Conservation (phyloP, 2,329 filamentous ascomycete genomes). For the Colletotrichum plurivorum region DNA sequence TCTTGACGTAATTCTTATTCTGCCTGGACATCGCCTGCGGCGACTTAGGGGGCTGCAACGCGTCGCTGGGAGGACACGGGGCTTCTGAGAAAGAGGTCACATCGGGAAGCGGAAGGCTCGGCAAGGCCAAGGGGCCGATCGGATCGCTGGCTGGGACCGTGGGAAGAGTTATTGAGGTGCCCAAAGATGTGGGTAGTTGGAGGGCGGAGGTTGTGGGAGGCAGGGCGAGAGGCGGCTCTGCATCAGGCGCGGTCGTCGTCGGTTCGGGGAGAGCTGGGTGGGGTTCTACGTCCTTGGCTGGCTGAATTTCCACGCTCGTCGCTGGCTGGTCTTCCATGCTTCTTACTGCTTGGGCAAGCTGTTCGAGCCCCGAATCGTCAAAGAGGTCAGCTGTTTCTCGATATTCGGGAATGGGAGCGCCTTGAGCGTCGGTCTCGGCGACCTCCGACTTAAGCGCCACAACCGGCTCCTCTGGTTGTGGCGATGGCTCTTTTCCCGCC, state of each 20-base stretch:
- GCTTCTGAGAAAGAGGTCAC: conserved; percentile 52
- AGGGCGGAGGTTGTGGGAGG: conserved; percentile 27
- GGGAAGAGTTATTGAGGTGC: conserved; percentile 49
- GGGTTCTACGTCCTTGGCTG: neutral
- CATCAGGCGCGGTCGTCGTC: neutral
- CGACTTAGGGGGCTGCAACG: conserved; percentile 52
- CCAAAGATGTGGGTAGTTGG: conserved; percentile 43
- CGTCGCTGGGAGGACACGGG: conserved; percentile 61
- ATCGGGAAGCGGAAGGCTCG: conserved; percentile 40
- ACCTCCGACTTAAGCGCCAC: conserved; percentile 36
- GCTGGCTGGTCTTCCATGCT: neutral
- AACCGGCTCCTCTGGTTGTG: conserved; percentile 42
- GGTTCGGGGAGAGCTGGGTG: conserved; percentile 19
- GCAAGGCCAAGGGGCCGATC: conserved; percentile 52
- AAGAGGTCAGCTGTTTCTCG: conserved; percentile 16
- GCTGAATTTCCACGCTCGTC: too few species aligned
- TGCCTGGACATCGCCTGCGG: conserved; percentile 58
- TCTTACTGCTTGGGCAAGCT: conserved; percentile 28
- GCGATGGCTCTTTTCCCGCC: conserved; percentile 42
- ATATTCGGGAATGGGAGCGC: conserved; percentile 24
- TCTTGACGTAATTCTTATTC: conserved; percentile 76
- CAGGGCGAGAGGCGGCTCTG: conserved; percentile 11
- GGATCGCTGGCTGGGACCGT: conserved; percentile 50
- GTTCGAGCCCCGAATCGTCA: conserved; percentile 18
- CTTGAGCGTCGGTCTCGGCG: conserved; percentile 22